phyloP scores from a whole-genome alignment of 352 stramenopile genomes.

The Pythium rhizo-oryzae region DNA sequence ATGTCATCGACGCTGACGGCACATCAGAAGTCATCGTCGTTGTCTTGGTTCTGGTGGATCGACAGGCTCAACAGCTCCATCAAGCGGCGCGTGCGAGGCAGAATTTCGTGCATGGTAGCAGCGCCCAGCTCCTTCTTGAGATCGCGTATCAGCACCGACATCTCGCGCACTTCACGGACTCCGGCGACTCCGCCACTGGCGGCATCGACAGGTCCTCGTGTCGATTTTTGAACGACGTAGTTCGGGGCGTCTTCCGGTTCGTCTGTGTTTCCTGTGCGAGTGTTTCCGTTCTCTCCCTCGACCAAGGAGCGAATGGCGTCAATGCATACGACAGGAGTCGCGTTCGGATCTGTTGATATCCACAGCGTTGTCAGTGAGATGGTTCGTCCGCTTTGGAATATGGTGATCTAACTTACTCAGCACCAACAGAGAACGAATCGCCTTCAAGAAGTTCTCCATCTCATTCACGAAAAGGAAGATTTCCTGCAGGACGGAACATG shows the following conservation, averaged over 20 bases:
- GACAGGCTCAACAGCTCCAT: constrained; percentile 85
- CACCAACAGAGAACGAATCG: constrained; percentile 57
- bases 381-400: neutral
- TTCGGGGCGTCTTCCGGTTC: constrained; percentile 36
- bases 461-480: constrained; percentile 87
- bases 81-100: constrained; percentile 72
- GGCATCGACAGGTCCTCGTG: constrained; percentile 11
- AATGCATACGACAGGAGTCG: constrained; percentile 52
- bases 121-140: constrained; percentile 82
- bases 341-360: constrained; percentile 40
- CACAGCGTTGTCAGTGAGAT: neutral
- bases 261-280: neutral
- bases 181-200: constrained; percentile 44
- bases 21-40: constrained; percentile 24
- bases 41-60: constrained; percentile 43
- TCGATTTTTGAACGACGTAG: constrained; percentile 62
- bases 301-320: constrained; percentile 37
- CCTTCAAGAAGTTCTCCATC: constrained; percentile 83
- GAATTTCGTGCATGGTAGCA: constrained; percentile 70
- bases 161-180: constrained; percentile 72
- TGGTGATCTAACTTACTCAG: constrained; percentile 48
- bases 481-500: constrained; percentile 40
- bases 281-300: constrained; percentile 7
- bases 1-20: neutral
- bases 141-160: constrained; percentile 68